Conservation (phyloP, 305 asterid species). For the Solanum aculeatissimum region DNA sequence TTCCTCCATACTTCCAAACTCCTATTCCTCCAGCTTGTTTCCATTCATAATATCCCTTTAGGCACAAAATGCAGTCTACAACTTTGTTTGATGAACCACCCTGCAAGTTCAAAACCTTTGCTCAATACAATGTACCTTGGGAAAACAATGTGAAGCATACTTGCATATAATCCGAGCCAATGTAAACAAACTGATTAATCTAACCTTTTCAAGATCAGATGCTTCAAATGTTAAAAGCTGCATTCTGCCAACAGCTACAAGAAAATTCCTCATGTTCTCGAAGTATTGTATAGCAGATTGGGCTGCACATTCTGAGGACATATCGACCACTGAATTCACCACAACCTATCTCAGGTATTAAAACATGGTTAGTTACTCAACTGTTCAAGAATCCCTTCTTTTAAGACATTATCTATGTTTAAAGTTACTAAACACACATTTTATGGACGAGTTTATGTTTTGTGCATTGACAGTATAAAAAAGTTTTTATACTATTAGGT, state of each 20-base stretch:
- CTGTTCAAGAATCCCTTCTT: neutral
- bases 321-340: slow-evolving; percentile 64
- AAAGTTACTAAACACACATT: neutral
- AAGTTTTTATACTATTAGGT: neutral
- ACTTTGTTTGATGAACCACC: slow-evolving; percentile 95
- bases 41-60: slow-evolving; percentile 92
- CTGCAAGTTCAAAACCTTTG: slow-evolving; percentile 21
- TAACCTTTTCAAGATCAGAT: slow-evolving; percentile 88
- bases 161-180: neutral
- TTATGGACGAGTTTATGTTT: neutral
- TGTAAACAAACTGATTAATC: neutral
- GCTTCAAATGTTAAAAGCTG: slow-evolving; percentile 84
- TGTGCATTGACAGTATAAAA: neutral
- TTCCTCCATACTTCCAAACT: slow-evolving; percentile 92
- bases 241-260: slow-evolving; percentile 76
- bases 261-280: slow-evolving; percentile 86
- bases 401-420: neutral
- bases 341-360: slow-evolving; percentile 47
- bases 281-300: slow-evolving; percentile 91
- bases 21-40: slow-evolving; percentile 83
- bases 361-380: neutral
- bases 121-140: neutral
- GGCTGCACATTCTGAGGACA: slow-evolving; percentile 82
- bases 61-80: slow-evolving; percentile 85
- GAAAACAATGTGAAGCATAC: neutral